phyloP scores from a whole-genome alignment of 257 asterid genomes.

The Plantago major region DNA sequence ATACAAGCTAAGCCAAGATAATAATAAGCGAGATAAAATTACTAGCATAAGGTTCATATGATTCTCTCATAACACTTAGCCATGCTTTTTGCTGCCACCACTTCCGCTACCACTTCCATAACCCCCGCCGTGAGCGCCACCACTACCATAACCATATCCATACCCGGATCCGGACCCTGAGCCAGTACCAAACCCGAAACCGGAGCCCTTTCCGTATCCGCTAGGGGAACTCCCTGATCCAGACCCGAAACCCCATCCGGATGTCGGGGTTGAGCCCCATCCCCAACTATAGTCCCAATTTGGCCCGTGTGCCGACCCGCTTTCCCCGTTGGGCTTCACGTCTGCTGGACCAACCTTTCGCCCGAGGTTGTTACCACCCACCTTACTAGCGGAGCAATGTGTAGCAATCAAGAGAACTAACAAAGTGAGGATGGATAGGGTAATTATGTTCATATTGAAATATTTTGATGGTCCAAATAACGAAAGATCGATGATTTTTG shows the following conservation, averaged over 20 bases:
- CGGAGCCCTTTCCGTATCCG: conserved; percentile 40
- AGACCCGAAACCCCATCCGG: conserved; percentile 65
- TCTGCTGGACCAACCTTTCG: conserved; percentile 17
- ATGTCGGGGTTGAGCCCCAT: conserved; percentile 47
- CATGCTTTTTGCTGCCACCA: conserved; percentile 26
- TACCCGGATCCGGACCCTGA: conserved; percentile 33
- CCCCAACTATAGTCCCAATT: conserved; percentile 48
- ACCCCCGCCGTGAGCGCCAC: conserved; percentile 40
- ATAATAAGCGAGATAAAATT: background rate
- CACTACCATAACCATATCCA: conserved; percentile 42
- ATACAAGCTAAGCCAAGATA: too few species aligned
- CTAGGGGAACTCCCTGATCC: conserved; percentile 44
- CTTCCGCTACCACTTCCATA: conserved; percentile 32
- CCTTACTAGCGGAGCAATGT: conserved; percentile 15
- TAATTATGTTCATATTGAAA: background rate
- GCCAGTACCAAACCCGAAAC: conserved; percentile 40
- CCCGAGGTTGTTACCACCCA: conserved; percentile 6
- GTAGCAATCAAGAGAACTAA: conserved; percentile 21
- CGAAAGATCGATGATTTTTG: conserved; percentile 3
- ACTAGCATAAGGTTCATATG: background rate
- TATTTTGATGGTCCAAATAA: background rate
- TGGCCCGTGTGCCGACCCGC: conserved; percentile 42
- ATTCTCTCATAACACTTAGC: conserved; percentile 2
- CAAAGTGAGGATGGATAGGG: conserved; percentile 20
- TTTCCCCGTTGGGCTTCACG: conserved; percentile 28